Evolutionary conservation across 148 eudicot genomes (phyloP), one percentile per base, ranked within the genome.

Genomic region (Chenopodium quinoa): DNA sequence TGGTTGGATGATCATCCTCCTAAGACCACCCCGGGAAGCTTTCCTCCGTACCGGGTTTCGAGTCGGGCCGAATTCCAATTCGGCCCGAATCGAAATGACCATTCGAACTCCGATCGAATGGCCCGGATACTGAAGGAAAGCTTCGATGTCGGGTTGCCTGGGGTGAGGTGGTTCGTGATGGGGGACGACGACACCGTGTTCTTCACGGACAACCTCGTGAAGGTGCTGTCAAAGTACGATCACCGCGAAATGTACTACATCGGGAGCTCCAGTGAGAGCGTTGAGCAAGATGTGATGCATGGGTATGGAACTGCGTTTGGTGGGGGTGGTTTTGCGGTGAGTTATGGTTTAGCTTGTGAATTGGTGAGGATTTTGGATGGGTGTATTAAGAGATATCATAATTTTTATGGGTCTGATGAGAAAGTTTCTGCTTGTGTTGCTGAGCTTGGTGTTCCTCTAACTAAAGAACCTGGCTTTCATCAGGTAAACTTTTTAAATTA

Each of bases 141-240:
- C 19, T 91, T 89, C 73, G 89, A 89, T 56, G 40, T 81, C 34
- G 92, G 90, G 62, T 60, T 86, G 34, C 77, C 82, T 0, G 86
- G 77, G 7, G 95, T 87, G 78, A 82, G 98, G 84, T 96, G 99
- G 99, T 92, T 92, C 75, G 98, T 96, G 32, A 93, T 96, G 99
- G 99, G 99, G 0, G 99, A 96, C 73, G 99, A 96, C 48, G 99
- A 96, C 62, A 96, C 99, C 27, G 95, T 96, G 74, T 93, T 93
- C 19, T 93, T 93, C 64, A 14, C 85, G 0, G 89, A 90, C 1
- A 96, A 96, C 54, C 76, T 96, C 13, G 97, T 88, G 58, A 31
- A 86, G 37, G 97, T 95, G 71, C 81, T 95, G 31, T 58, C 83
- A 32, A 90, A 74, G 54, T 93, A 95, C 78, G 97, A 95, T 81